Evolutionary conservation across 139 green algal species (phyloP).

Genomic region (Chlorella sp.): DNA sequence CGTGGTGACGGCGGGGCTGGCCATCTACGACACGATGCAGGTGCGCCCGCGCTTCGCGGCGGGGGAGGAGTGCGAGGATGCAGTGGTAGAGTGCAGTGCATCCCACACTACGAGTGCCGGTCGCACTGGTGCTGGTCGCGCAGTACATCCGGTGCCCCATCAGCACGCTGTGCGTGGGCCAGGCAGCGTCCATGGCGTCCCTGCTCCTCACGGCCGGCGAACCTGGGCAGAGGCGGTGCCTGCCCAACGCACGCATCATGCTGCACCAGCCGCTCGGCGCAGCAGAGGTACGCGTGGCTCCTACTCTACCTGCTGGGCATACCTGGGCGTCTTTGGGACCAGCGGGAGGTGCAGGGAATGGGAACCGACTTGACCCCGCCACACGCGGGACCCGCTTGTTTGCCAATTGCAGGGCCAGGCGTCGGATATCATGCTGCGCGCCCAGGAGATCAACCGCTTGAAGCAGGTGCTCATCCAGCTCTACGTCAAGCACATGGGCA

Average conservation of each 20-base stretch:
- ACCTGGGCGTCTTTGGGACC: no score
- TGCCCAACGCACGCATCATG: conserved; percentile 95
- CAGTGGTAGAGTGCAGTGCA: neutral
- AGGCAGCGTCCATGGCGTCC: conserved; percentile 90
- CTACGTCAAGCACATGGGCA: conserved; percentile 79
- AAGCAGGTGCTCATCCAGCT: conserved; percentile 67
- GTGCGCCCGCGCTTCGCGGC: no score
- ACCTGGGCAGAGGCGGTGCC: conserved; percentile 58
- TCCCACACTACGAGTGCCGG: no score
- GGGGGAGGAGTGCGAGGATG: neutral
- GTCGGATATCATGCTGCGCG: conserved; percentile 88
- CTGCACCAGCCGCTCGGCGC: conserved; percentile 90
- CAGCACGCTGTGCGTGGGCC: conserved; percentile 87
- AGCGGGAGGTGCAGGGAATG: no score
- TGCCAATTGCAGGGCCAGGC: conserved; percentile 69
- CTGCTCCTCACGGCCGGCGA: conserved; percentile 81
- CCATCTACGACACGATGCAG: no score
- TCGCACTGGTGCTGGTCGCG: no score
- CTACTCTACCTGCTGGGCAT: no score
- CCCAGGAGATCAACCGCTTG: conserved; percentile 84
- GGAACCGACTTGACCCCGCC: no score
- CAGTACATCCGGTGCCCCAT: conserved; percentile 90
- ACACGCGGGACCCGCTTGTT: neutral
- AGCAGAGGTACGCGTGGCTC: conserved; percentile 28
- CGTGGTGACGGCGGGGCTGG: neutral